phyloP scores from a whole-genome alignment of 1,284 basidiomycete genomes.

The Heterobasidion irregulare region DNA sequence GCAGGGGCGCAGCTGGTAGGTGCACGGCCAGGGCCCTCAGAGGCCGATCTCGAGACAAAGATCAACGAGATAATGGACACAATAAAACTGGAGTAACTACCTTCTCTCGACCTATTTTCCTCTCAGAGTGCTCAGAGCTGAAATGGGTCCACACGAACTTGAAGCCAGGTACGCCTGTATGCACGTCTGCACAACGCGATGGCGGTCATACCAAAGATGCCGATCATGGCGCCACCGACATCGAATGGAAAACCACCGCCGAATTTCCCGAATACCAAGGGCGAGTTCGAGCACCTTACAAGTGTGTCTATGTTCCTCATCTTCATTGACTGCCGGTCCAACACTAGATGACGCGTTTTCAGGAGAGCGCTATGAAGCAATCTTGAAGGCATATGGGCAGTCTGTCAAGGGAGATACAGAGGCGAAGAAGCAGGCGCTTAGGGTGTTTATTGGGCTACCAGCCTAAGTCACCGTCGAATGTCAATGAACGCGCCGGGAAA shows the following conservation, averaged over 20 bases:
- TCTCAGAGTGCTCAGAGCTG: neutral
- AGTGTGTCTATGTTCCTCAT: constrained; percentile 15
- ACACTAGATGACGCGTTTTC: neutral
- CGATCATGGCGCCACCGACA: constrained; percentile 22
- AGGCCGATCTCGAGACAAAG: constrained; percentile 19
- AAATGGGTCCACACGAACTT: neutral
- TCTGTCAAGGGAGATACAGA: constrained; percentile 26
- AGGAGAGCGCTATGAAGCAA: constrained; percentile 31
- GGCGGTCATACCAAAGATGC: constrained; percentile 21
- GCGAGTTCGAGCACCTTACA: constrained; percentile 32
- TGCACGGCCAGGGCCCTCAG: constrained; percentile 16
- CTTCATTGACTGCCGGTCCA: neutral
- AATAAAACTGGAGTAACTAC: constrained; percentile 26
- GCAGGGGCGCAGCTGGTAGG: constrained; percentile 4
- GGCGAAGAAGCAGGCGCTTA: constrained; percentile 27
- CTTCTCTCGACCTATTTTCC: neutral
- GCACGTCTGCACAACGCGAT: constrained; percentile 25
- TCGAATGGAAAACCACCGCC: constrained; percentile 25
- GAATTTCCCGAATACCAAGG: constrained; percentile 29
- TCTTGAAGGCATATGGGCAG: constrained; percentile 26
- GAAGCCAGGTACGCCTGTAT: constrained; percentile 28
- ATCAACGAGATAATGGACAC: constrained; percentile 21
- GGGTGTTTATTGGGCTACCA: constrained; percentile 29
- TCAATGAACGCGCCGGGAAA: neutral
- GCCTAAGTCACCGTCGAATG: neutral